A percentile compares a stretch with the other conserved stretches of the same genome.
These are phyloP conservation scores for Dactylellina leptospora DNA, from an alignment of 2,329 filamentous ascomycete species.

Conservation along the genomic window DNA sequence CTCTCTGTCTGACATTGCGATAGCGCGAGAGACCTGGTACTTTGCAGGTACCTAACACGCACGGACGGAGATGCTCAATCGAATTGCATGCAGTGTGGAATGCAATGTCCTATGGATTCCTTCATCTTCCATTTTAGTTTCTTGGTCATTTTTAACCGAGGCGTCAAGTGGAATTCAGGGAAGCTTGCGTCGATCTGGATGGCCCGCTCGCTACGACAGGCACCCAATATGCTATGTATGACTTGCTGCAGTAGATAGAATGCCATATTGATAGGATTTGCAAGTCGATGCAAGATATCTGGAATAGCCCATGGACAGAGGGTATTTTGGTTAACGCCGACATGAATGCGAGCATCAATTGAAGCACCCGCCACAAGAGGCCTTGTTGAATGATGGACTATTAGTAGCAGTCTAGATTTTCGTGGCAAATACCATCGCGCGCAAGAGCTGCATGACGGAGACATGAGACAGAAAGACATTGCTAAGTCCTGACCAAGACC, in stretches of 20 bases:
- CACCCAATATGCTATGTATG: conserved; percentile 15
- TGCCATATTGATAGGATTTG: too few species aligned
- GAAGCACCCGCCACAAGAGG: too few species aligned
- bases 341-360: too few species aligned
- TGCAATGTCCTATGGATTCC: conserved; percentile 22
- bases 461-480: not conserved
- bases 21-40: conserved; percentile 10
- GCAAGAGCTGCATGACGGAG: conserved; percentile 5
- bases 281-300: too few species aligned
- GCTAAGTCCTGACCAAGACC: conserved; percentile 15
- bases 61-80: not conserved
- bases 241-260: too few species aligned
- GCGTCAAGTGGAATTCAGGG: not conserved
- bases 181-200: conserved; percentile 11
- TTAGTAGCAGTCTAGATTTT: conserved; percentile 24
- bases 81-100: conserved; percentile 3
- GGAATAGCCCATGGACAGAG: not conserved
- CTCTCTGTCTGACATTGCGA: conserved; percentile 11
- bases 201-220: conserved; percentile 13
- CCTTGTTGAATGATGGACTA: conserved; percentile 1
- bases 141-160: conserved; percentile 44
- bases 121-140: not conserved
- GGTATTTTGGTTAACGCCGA: conserved; percentile 44
- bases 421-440: conserved; percentile 30
- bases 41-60: conserved; percentile 6